Evolutionary conservation across 2,329 filamentous ascomycete species (phyloP), one percentile per base, ranked within the genome.

Genomic region (Aspergillus sp.): DNA sequence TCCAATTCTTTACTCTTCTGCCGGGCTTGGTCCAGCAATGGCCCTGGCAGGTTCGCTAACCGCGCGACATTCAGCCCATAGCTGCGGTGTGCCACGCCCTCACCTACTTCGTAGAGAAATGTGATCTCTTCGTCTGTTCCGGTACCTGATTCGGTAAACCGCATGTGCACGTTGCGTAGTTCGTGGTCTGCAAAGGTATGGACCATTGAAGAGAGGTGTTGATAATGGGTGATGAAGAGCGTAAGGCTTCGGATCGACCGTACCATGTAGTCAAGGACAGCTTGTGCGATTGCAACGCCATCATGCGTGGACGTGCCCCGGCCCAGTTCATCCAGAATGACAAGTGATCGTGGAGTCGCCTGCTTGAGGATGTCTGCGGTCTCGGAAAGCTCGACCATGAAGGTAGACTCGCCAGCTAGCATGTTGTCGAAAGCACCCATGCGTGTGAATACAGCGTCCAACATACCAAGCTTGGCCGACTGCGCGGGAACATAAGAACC

Each of bases 361-460:
- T 91, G 87, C 72, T 95, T 94, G 23, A 99, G 84, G 67, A 99
- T 97, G 62, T 92, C 88, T 1, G 90, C 88, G 1, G 95, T 98
- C 76, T 99, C 95, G 38, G 89, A 92, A 2, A 99, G 86, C 74
- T 99, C 95, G 57, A 99, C 93, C 92, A 98, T 97, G 79, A 99
- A 99, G 12, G 95, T 99, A 23, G 87, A 91, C 78, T 99, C 95
- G 69, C 92, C 92, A 4, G 91, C 90, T 74, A 98, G 90, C 80
- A 99, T 91, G 74, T 97, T 98, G 78, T 99, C 95, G 68, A 91
- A 91, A 2, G 95, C 95, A 56, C 95, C 95, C 87, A 97, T 97
- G 66, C 95, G 91, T 0, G 95, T 97, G 80, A 94, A 91, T 50
- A 99, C 91, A 6, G 92, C 92, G 75, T 99, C 95, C 38, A 94